Conservation (phyloP, 805 yeast species). For the Cyberlindnera nakhonratchasimensis region DNA sequence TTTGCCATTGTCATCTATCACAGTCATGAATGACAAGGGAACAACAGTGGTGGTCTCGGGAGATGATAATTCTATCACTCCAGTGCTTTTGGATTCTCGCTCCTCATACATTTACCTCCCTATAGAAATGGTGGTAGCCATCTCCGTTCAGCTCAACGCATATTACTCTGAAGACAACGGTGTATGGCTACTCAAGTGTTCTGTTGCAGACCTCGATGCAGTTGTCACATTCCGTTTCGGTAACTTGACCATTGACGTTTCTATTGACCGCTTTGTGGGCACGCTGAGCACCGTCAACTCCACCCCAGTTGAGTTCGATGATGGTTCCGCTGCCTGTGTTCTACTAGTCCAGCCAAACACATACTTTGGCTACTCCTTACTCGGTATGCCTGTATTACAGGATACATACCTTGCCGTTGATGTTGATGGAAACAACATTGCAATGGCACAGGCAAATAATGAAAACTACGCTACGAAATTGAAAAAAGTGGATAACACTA, state of each 20-base stretch:
- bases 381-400: conserved; percentile 58
- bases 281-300: conserved; percentile 35
- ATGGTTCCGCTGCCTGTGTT: conserved; percentile 56
- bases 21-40: conserved; percentile 42
- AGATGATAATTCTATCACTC: conserved; percentile 23
- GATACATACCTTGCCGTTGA: conserved; percentile 61
- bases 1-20: conserved; percentile 43
- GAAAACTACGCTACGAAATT: conserved; percentile 9
- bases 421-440: conserved; percentile 51
- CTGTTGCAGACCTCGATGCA: conserved; percentile 46
- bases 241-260: conserved; percentile 45
- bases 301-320: conserved; percentile 41
- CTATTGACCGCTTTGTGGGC: conserved; percentile 45
- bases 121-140: conserved; percentile 47
- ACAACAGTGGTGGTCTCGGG: conserved; percentile 4
- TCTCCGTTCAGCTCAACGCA: conserved; percentile 71
- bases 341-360: conserved; percentile 48
- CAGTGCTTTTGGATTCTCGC: conserved; percentile 60
- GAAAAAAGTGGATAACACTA: conserved; percentile 4
- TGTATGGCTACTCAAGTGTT: conserved; percentile 65
- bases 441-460: conserved; percentile 48
- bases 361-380: conserved; percentile 44
- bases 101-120: conserved; percentile 51
- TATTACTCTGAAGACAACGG: conserved; percentile 44
- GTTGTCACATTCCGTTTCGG: conserved; percentile 52